Conservation (phyloP, 2,329 filamentous ascomycete genomes). For the Sclerotinia minor region DNA sequence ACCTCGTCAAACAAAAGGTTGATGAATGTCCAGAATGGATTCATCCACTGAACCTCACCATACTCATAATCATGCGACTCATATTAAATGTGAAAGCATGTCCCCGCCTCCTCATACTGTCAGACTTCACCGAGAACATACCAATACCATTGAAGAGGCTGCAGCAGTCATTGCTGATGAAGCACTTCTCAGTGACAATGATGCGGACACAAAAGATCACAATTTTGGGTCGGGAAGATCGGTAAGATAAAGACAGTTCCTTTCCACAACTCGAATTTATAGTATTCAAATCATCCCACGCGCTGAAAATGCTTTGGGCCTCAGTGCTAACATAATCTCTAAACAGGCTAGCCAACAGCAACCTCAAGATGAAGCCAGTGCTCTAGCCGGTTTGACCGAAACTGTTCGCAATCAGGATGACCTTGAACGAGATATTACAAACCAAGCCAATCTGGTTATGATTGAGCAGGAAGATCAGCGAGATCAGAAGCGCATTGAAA, state of each 20-base stretch:
- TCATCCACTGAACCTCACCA: constrained; percentile 7
- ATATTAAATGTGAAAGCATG: constrained; percentile 19
- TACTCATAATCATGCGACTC: neutral
- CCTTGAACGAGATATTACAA: constrained; percentile 79
- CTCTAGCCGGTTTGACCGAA: constrained; percentile 61
- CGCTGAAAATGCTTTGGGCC: neutral
- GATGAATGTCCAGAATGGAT: constrained; percentile 16
- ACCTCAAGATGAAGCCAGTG: constrained; percentile 38
- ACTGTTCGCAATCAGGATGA: constrained; percentile 84
- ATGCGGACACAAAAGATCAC: constrained; percentile 6
- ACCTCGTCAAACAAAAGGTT: neutral
- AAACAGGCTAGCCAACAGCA: constrained; percentile 58
- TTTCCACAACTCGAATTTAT: neutral
- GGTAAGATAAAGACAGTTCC: constrained; percentile 39
- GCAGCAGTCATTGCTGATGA: constrained; percentile 33
- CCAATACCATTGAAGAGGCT: constrained; percentile 35
- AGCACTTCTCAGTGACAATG: constrained; percentile 25
- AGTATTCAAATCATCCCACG: neutral
- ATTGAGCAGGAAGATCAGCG: constrained; percentile 63
- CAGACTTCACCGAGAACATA: constrained; percentile 30
- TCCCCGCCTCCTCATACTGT: constrained; percentile 19
- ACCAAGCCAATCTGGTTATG: constrained; percentile 59
- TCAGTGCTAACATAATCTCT: constrained; percentile 8
- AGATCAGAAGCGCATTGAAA: constrained; percentile 63
- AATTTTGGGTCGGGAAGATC: constrained; percentile 69